Evolutionary conservation across 768 basidiomycete genomes (phyloP), one percentile per base, ranked within the genome.

Genomic region (Tulasnella sp.): DNA sequence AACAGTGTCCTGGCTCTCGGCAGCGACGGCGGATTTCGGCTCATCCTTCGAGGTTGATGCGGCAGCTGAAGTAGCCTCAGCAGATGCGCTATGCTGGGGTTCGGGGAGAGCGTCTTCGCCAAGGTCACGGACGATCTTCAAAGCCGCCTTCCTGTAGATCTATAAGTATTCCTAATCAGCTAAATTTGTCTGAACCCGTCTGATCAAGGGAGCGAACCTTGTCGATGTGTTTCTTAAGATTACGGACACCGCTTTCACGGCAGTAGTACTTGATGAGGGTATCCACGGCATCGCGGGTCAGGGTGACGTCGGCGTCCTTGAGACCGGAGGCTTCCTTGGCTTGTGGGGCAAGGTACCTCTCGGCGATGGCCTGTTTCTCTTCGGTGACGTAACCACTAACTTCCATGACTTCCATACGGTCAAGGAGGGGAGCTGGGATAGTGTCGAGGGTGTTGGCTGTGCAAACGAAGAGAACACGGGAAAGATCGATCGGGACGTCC

Each of bases 201-300:
- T 16, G 32, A 80, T 35, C 44, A 39, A 18, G 26, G 82, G 35
- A 77, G 80, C 81, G 74, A 77, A 95, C 95, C 91, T 99, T 99
- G 82, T 99, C 97, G 76, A 99, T 97, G 82, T 96, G 93, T 85
- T 99, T 99, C 90, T 99, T 99, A 83, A 99, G 82, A 82, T 96
- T 95, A 72, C 98, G 87, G 40, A 99, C 98, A 67, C 98, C 98
- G 81, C 95, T 97, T 86, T 99, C 98, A 32, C 98, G 89, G 83
- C 95, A 96, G 84, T 99, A 99, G 84, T 96, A 98, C 83, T 96
- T 93, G 86, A 99, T 99, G 74, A 99, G 87, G 15, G 90, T 85
- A 81, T 96, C 94, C 69, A 99, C 91, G 0, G 96, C 90, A 13
- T 89, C 87, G 7, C 89, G 87, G 26, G 94, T 91, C 20, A 99